Percentiles rank a stretch among this genome's conserved stretches.
phyloP scores from a whole-genome alignment of 2,329 filamentous ascomycete genomes.

The Trichophyton rubrum region DNA sequence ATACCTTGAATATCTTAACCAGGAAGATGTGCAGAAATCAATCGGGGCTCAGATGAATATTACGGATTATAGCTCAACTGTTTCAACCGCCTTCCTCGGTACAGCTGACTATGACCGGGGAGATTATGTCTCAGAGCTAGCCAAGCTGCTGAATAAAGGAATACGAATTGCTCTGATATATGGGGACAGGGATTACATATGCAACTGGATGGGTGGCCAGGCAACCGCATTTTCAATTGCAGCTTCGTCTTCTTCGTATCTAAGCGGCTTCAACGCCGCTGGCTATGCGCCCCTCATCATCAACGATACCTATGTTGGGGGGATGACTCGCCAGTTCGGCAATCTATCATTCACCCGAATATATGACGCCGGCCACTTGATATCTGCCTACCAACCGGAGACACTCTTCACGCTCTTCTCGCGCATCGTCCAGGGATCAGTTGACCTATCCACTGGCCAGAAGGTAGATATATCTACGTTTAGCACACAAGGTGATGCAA shows the following conservation, averaged over 20 bases:
- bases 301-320: constrained; percentile 34
- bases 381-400: constrained; percentile 27
- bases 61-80: constrained; percentile 38
- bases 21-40: constrained; percentile 38
- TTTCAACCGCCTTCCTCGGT: constrained; percentile 20
- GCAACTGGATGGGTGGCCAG: constrained; percentile 48
- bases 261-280: constrained; percentile 34
- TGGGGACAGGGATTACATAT: constrained; percentile 42
- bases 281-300: constrained; percentile 39
- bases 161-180: constrained; percentile 41
- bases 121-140: constrained; percentile 20
- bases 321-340: constrained; percentile 36
- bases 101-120: background rate
- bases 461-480: constrained; percentile 10
- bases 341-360: constrained; percentile 40
- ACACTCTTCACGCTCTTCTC: constrained; percentile 28
- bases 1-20: constrained; percentile 45
- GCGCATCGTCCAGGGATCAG: constrained; percentile 20
- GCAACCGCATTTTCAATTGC: constrained; percentile 47
- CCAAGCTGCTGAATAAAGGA: constrained; percentile 38
- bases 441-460: constrained; percentile 25
- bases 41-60: constrained; percentile 46
- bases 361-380: constrained; percentile 36
- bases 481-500: constrained; percentile 43
- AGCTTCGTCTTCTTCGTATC: constrained; percentile 35